These are phyloP conservation scores for Chamaecyparis obtusa DNA, from an alignment of 75 land plant genomes.

Conservation along the genomic window DNA sequence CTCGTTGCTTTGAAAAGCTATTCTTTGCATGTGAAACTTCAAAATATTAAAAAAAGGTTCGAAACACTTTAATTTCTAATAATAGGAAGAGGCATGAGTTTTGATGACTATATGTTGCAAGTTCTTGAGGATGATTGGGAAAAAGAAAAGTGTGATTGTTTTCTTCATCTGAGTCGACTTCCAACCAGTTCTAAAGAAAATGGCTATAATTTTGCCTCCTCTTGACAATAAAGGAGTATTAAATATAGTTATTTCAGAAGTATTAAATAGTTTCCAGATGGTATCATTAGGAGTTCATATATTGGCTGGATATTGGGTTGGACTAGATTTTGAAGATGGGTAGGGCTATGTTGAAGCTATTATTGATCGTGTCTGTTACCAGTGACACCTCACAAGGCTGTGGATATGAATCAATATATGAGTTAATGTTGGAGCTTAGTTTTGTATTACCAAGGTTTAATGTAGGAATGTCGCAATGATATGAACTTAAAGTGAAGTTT, in stretches of 20 bases:
- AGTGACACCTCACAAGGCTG: neutral
- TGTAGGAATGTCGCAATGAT: neutral
- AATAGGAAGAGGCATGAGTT: no score
- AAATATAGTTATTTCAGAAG: neutral
- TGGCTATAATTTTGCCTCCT: no score
- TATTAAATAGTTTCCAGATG: neutral
- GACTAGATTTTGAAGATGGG: conserved; percentile 56
- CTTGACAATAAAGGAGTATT: no score
- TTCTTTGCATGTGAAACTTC: no score
- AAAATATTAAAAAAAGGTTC: no score
- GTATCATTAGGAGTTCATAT: neutral
- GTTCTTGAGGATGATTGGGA: no score
- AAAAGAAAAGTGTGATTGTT: no score
- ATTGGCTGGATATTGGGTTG: conserved; percentile 50
- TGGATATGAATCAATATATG: neutral
- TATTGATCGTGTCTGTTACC: conserved; percentile 15
- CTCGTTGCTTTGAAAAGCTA: no score
- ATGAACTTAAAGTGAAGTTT: neutral
- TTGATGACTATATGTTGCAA: no score
- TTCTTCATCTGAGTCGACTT: no score
- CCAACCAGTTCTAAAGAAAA: no score
- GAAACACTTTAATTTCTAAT: no score
- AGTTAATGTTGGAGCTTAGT: neutral
- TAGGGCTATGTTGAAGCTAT: conserved; percentile 55
- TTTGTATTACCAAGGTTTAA: neutral